Base-by-base conservation (phyloP, 176 grass and related monocot species). In the Alopecurus myosuroides region DNA sequence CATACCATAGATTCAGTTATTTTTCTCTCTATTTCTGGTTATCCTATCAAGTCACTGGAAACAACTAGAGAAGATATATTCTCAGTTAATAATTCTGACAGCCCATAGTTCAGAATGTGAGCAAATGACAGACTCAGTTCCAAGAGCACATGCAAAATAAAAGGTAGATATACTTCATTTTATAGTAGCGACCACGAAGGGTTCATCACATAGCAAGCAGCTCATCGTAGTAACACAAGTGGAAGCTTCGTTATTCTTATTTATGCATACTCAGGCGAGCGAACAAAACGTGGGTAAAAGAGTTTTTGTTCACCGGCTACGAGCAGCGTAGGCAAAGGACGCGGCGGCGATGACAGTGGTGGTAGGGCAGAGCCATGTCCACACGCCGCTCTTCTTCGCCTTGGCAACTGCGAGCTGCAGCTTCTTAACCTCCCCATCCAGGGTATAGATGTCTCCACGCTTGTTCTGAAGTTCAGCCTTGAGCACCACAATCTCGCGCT, bases 281-380 rank as follows among this genome's bases (percentile, higher is more conserved):
- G 53, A 88, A 71, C 40, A 82, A 69, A 85, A 88, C 40, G 46
- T 17, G 18, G 28, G 70, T 25, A 40, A 22, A n/a, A 81, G 79
- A 71, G 88, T 66, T 73, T 29, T 53, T 85, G 74, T 85, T 98
- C 78, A 98, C 76, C 85, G 76, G 22, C 78, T 46, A 55, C 82
- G 85, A 39, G 86, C 61, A 3, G 92, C 95, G 19, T 94, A 98
- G 63, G 83, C 89, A 41, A 98, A 78, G 8, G 96, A 98, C 41
- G 84, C 74, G 9, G 89, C 96, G 20, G 96, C 93, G 1, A 95
- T 17, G 58, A 90, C 81, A 15, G 93, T 89, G 0, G 93, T 81
- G 25, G 83, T 89, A 76, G 86, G 89, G 28, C 81, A 83, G 29
- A 98, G 25, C 96, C 93, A 98, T 35, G 74, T 82, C 93, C 91